Evolutionary conservation across 225 moss, liverwort and hornwort genomes (phyloP).

Genomic region (Thuidium tamariscinum): DNA sequence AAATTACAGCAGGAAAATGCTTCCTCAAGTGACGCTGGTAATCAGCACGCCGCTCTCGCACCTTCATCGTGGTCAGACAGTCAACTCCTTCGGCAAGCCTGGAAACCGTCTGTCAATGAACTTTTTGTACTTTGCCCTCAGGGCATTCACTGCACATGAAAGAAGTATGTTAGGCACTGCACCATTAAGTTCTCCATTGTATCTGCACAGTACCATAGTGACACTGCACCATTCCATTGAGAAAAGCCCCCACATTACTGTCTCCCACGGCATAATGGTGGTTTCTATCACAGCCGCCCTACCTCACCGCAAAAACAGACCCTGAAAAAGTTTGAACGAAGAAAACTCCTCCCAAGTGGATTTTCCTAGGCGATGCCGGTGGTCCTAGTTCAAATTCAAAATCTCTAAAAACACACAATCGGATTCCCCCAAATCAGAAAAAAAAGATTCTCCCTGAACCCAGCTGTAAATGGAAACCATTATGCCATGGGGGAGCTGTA

Average conservation of each 20-base stretch:
- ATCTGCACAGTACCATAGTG: not conserved
- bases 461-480: not conserved
- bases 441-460: not conserved
- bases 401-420: not conserved
- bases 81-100: constrained; percentile 47
- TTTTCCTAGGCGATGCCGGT: not conserved
- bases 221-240: not conserved
- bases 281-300: not conserved
- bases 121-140: constrained; percentile 47
- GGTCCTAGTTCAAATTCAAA: not conserved
- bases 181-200: not conserved
- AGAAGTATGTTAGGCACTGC: not conserved
- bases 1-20: constrained; percentile 11
- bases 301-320: not conserved
- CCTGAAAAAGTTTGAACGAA: not conserved
- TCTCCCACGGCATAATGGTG: not conserved
- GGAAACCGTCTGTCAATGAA: constrained; percentile 39
- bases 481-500: not conserved
- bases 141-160: constrained; percentile 39
- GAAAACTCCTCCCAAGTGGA: not conserved
- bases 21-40: not conserved
- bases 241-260: not conserved
- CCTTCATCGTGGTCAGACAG: constrained; percentile 12
- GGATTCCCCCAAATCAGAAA: not conserved
- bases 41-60: constrained; percentile 15